phyloP scores from a whole-genome alignment of 768 basidiomycete species.

The Leccinum uliginosum region DNA sequence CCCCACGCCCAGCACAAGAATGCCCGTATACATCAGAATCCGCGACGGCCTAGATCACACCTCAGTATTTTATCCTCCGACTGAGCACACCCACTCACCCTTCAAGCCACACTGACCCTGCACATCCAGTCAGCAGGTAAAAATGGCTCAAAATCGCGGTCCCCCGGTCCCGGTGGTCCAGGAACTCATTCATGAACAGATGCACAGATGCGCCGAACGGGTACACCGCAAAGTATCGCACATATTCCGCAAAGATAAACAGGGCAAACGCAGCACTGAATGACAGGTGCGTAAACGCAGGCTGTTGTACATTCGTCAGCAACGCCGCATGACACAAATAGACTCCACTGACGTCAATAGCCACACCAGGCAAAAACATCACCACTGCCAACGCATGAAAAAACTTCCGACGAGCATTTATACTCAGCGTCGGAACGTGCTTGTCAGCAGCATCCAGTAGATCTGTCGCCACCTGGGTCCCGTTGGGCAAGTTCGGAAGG shows the following conservation, averaged over 20 bases:
- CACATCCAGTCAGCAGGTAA: constrained; percentile 93
- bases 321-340: constrained; percentile 4
- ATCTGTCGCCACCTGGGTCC: constrained; percentile 56
- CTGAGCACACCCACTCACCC: constrained; percentile 51
- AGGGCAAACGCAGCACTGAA: constrained; percentile 94
- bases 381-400: constrained; percentile 94
- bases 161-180: constrained; percentile 92
- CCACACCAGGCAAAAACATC: constrained; percentile 96
- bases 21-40: constrained; percentile 74
- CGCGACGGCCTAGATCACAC: constrained; percentile 37
- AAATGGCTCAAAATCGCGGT: constrained; percentile 98
- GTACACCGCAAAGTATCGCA: constrained; percentile 97
- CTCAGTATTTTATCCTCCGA: constrained; percentile 2
- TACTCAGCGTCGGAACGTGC: constrained; percentile 79
- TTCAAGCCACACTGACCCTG: constrained; percentile 92
- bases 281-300: constrained; percentile 92
- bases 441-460: constrained; percentile 85
- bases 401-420: constrained; percentile 93
- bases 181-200: constrained; percentile 95
- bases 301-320: constrained; percentile 45
- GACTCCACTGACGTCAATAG: constrained; percentile 69
- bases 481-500: constrained; percentile 40
- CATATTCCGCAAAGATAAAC: constrained; percentile 95
- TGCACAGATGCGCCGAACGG: constrained; percentile 92
- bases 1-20: constrained; percentile 85